Evolutionary conservation across 768 basidiomycete genomes (phyloP).

Genomic region (Solioccasus polychromus): DNA sequence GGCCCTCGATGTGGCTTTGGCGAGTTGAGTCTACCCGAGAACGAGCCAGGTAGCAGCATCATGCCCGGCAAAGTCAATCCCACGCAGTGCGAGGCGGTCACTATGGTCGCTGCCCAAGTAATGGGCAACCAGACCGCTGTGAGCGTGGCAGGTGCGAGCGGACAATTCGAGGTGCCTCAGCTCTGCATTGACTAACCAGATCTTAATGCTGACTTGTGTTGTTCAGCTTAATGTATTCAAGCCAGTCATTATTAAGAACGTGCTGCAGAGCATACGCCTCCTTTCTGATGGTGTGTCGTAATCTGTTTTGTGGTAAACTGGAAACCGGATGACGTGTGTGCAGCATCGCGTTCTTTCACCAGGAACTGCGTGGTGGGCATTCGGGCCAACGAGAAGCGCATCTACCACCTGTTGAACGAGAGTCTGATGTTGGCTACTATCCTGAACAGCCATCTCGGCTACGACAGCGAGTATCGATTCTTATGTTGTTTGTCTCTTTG

Average conservation of each 20-base stretch:
- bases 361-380: slow-evolving; percentile 97
- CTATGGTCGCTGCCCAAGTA: slow-evolving; percentile 98
- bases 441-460: slow-evolving; percentile 92
- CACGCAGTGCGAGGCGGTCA: slow-evolving; percentile 97
- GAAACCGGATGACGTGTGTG: slow-evolving; percentile 9
- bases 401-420: slow-evolving; percentile 85
- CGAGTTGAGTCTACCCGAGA: slow-evolving; percentile 92
- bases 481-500: neutral
- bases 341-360: slow-evolving; percentile 89
- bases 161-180: slow-evolving; percentile 86
- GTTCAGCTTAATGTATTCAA: slow-evolving; percentile 97
- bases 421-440: slow-evolving; percentile 98
- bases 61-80: slow-evolving; percentile 99
- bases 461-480: slow-evolving; percentile 76
- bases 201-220: slow-evolving; percentile 8
- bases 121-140: slow-evolving; percentile 97
- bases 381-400: slow-evolving; percentile 93
- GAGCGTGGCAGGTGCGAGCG: slow-evolving; percentile 88
- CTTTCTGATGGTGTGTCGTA: slow-evolving; percentile 75
- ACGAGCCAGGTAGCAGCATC: slow-evolving; percentile 98
- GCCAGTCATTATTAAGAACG: slow-evolving; percentile 97
- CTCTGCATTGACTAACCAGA: slow-evolving; percentile 1
- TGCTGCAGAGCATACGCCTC: slow-evolving; percentile 92
- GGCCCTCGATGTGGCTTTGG: slow-evolving; percentile 98
- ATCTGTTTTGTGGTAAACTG: neutral